Evolutionary conservation across 2,329 filamentous ascomycete genomes (phyloP), one percentile per base, ranked within the genome.

Genomic region (Rutstroemia sp.): DNA sequence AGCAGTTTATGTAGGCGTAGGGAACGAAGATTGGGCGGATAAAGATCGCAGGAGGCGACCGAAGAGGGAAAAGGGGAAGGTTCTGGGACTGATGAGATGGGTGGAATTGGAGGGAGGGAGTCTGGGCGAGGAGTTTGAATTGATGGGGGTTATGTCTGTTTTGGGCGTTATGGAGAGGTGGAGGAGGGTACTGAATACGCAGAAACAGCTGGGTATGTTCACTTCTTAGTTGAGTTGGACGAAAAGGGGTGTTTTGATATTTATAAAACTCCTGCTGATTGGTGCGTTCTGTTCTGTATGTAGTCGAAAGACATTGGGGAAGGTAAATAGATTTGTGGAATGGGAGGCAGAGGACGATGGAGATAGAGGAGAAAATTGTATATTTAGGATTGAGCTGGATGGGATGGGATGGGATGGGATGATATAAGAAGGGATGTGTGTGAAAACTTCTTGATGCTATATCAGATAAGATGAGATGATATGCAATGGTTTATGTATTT

Each of bases 1-100:
- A 1, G 65, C 64, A 6, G 65, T 67, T n/a, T 67, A 65, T 58
- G 63, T 61, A 3, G 65, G 65, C 0, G 37, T 65, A 16, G 60
- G 50, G 8, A 57, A 44, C 25, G 55, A 57, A 30, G 55, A 37
- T 30, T 48, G 44, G 61, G 45, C 53, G 34, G 38, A 58, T 42
- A 37, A 25, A 48, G n/a, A 61, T 27, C 21, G 65, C 61, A 64
- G 64, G 44, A 48, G 63, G 17, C 61, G 63, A 21, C 27, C 62
- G 49, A 59, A 45, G 19, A 62, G 37, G 19, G 50, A 54, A n/a
- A 27, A 45, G 4, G 37, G 55, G 4, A 47, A 30, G 10, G 44
- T 48, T 0, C 21, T 57, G 25, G 55, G 55, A 1, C n/a, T 57
- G 50, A 48, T 53, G 39, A 14, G 42, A 25, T 53, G 49, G 41